Conservation (phyloP, 148 eudicot genomes). For the Amaranthus hypochondriacus region DNA sequence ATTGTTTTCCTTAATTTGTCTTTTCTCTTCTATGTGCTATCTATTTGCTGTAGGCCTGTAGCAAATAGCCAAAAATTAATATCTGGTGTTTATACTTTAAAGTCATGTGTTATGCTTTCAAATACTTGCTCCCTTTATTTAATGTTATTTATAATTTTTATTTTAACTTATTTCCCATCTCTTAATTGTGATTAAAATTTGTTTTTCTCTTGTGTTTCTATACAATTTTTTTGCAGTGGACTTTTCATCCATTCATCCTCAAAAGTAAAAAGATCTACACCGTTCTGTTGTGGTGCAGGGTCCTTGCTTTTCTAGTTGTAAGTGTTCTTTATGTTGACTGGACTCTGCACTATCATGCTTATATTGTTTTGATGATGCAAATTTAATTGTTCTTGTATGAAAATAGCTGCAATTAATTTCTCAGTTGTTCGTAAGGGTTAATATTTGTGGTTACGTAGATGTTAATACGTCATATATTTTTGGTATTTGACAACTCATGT, state of each 20-base stretch:
- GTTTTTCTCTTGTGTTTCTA: neutral
- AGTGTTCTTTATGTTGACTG: conserved; percentile 26
- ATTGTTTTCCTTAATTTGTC: neutral
- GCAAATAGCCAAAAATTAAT: neutral
- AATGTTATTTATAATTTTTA: neutral
- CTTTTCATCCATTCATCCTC: conserved; percentile 91
- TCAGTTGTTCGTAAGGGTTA: neutral
- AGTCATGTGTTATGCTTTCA: neutral
- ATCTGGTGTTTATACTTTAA: neutral
- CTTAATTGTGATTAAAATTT: neutral
- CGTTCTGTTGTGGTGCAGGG: conserved; percentile 97
- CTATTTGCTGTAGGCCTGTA: neutral
- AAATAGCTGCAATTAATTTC: neutral
- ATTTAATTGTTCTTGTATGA: neutral
- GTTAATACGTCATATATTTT: neutral
- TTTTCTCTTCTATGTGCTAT: conserved; percentile 8
- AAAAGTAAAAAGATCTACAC: conserved; percentile 94
- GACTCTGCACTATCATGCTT: neutral
- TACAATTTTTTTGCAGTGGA: conserved; percentile 65
- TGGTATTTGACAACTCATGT: neutral
- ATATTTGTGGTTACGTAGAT: neutral
- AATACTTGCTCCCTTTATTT: too few species aligned
- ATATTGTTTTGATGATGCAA: neutral
- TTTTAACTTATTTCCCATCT: neutral
- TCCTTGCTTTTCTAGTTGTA: conserved; percentile 83